Evolutionary conservation across 768 basidiomycete species (phyloP).

Genomic region (Tylopilus cervinicoccineus): DNA sequence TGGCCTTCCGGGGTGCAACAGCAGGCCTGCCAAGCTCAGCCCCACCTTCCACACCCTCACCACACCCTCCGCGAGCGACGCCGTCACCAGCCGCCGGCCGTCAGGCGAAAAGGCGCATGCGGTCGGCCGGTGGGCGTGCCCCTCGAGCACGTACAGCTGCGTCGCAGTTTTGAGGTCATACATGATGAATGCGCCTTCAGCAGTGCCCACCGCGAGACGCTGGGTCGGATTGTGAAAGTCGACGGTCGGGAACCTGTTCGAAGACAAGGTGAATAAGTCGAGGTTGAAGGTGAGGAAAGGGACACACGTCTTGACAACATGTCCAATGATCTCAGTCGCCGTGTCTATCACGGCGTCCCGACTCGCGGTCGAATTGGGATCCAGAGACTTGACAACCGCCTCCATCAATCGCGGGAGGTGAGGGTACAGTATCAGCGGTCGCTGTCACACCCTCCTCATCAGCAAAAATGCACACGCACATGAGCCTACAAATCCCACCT

Average conservation of each 20-base stretch:
- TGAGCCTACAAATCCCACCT: conserved; percentile 41
- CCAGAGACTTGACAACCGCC: conserved; percentile 93
- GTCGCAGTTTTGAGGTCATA: conserved; percentile 97
- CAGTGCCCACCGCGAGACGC: conserved; percentile 88
- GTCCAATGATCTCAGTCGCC: conserved; percentile 90
- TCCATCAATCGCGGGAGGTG: conserved; percentile 85
- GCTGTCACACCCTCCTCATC: conserved; percentile 37
- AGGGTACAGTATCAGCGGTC: conserved; percentile 79
- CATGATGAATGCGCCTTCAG: conserved; percentile 92
- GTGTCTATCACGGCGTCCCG: conserved; percentile 86
- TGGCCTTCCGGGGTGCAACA: conserved; percentile 88
- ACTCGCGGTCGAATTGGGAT: conserved; percentile 76
- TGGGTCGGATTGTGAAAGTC: conserved; percentile 89
- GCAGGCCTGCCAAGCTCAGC: conserved; percentile 69
- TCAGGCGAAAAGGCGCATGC: conserved; percentile 94
- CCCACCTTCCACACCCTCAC: conserved; percentile 98
- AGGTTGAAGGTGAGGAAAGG: neutral
- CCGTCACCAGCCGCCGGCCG: conserved; percentile 81
- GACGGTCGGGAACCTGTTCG: conserved; percentile 86
- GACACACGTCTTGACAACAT: conserved; percentile 87
- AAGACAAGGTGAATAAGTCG: neutral
- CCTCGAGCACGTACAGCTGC: conserved; percentile 90
- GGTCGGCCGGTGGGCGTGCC: conserved; percentile 75
- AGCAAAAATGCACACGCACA: neutral
- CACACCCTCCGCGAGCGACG: conserved; percentile 79